phyloP scores from a whole-genome alignment of 129 eudicot species.

The Flaveria ramosissima region DNA sequence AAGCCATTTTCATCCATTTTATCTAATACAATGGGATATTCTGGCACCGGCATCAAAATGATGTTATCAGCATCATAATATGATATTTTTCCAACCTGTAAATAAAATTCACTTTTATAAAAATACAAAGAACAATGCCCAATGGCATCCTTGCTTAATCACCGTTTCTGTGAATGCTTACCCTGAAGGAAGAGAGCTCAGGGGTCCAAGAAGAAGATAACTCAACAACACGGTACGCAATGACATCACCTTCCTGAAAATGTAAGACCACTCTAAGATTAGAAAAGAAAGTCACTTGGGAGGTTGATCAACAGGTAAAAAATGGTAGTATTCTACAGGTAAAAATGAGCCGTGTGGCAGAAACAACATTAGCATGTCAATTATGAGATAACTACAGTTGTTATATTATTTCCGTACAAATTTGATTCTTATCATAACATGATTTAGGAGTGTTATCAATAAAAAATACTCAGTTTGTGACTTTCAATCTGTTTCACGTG shows the following conservation, averaged over 20 bases:
- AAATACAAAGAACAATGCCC: not conserved
- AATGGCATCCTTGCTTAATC: slow-evolving; percentile 4
- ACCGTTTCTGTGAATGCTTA: slow-evolving; percentile 27
- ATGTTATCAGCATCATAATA: slow-evolving; percentile 42
- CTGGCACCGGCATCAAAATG: slow-evolving; percentile 62
- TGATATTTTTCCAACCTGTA: slow-evolving; percentile 73
- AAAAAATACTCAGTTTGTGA: not conserved
- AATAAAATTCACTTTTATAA: not conserved
- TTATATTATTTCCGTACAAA: not conserved
- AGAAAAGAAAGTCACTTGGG: not conserved
- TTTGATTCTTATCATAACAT: not conserved
- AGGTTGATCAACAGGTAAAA: not conserved
- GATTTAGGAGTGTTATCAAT: not conserved
- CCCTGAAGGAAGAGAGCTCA: slow-evolving; percentile 78
- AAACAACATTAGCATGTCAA: not conserved
- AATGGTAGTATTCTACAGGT: not conserved
- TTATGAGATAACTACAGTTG: not conserved
- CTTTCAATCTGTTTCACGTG: not conserved
- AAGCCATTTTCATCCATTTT: slow-evolving; percentile 54
- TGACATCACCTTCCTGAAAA: slow-evolving; percentile 78
- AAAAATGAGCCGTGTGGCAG: not conserved
- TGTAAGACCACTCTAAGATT: not conserved
- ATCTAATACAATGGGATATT: slow-evolving; percentile 54
- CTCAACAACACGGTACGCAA: slow-evolving; percentile 88
- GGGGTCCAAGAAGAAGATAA: slow-evolving; percentile 93